Conservation (phyloP, 768 basidiomycete genomes). For the Tylopilus intermedius region DNA sequence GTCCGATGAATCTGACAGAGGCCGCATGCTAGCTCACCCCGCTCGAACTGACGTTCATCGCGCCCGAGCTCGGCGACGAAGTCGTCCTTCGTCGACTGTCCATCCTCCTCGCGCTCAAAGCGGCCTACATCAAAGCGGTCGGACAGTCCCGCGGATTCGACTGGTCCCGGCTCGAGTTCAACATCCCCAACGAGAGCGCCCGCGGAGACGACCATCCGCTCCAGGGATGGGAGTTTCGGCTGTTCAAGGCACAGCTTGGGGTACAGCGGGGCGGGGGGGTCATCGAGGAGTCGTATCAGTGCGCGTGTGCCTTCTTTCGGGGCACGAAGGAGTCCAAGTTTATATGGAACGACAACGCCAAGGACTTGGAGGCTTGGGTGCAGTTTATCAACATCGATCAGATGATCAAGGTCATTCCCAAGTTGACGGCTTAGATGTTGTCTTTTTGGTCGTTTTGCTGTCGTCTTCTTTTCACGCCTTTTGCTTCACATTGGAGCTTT, state of each 20-base stretch:
- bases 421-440: slow-evolving; percentile 49
- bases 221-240: slow-evolving; percentile 81
- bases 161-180: slow-evolving; percentile 76
- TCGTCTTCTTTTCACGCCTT: neutral
- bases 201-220: slow-evolving; percentile 65
- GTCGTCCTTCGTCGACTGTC: slow-evolving; percentile 67
- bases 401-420: slow-evolving; percentile 73
- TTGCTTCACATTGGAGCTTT: neutral
- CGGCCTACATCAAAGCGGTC: slow-evolving; percentile 79
- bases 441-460: neutral
- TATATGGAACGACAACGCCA: slow-evolving; percentile 63
- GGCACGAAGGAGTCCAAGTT: slow-evolving; percentile 61
- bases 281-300: slow-evolving; percentile 68
- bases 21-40: slow-evolving; percentile 34
- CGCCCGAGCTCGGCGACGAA: slow-evolving; percentile 51
- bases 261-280: slow-evolving; percentile 50
- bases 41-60: slow-evolving; percentile 50
- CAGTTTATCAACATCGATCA: slow-evolving; percentile 82
- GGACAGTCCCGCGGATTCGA: slow-evolving; percentile 80
- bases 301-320: slow-evolving; percentile 73
- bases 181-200: slow-evolving; percentile 59
- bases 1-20: neutral
- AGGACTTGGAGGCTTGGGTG: slow-evolving; percentile 73
- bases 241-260: slow-evolving; percentile 70
- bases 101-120: slow-evolving; percentile 74